Conservation (phyloP, 1,284 basidiomycete genomes). For the Ceratobasidium sp. region DNA sequence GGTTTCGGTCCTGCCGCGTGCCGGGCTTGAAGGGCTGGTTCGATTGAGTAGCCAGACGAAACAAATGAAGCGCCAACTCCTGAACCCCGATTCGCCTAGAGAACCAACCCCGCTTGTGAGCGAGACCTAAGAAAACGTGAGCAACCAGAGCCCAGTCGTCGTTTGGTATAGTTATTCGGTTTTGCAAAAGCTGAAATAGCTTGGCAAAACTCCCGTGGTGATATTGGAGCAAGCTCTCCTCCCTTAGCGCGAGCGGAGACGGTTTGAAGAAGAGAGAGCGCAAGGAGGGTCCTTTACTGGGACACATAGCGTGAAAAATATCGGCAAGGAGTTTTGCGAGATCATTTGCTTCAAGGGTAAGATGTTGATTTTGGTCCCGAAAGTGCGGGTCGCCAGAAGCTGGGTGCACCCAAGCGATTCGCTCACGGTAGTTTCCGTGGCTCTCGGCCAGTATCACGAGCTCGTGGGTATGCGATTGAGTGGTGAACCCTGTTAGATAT, state of each 20-base stretch:
- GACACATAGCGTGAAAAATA: background rate
- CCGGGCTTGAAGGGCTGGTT: background rate
- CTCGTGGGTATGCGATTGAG: slow-evolving; percentile 14
- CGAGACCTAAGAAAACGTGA: background rate
- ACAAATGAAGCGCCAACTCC: background rate
- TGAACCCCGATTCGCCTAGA: background rate
- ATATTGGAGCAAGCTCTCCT: background rate
- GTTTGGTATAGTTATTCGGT: background rate
- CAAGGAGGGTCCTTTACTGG: background rate
- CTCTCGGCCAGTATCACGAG: background rate
- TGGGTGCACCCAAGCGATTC: slow-evolving; percentile 31
- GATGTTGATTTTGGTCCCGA: background rate
- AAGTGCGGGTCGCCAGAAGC: background rate
- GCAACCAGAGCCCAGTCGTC: background rate
- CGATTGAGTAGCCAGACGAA: background rate
- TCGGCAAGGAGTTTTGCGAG: background rate
- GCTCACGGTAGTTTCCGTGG: slow-evolving; percentile 18
- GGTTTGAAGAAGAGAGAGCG: background rate
- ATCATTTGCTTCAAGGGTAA: background rate
- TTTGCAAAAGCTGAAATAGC: background rate
- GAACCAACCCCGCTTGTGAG: background rate
- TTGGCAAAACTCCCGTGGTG: background rate
- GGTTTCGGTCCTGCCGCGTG: background rate
- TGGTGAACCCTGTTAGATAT: slow-evolving; percentile 13
- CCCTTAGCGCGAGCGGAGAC: background rate